These are phyloP conservation scores for Colletotrichum simmondsii DNA, from an alignment of 2,329 filamentous ascomycete species.

Conservation along the genomic window DNA sequence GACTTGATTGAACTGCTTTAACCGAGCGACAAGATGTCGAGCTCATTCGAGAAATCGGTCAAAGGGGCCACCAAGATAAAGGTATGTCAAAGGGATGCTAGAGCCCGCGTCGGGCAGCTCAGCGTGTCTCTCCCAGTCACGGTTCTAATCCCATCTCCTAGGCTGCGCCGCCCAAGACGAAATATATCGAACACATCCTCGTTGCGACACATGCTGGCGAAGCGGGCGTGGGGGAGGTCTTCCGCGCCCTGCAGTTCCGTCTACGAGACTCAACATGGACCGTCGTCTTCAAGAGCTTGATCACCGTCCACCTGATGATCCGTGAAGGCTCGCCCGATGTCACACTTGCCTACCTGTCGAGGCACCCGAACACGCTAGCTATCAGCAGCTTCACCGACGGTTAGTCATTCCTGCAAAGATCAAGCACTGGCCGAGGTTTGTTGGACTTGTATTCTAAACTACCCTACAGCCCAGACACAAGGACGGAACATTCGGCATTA, in stretches of 20 bases:
- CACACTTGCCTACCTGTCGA: slow-evolving; percentile 85
- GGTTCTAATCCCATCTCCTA: slow-evolving; percentile 32
- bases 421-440: neutral
- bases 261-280: slow-evolving; percentile 98
- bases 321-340: slow-evolving; percentile 91
- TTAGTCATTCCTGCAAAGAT: slow-evolving; percentile 55
- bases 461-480: slow-evolving; percentile 82
- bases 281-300: slow-evolving; percentile 97
- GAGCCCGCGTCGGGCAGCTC: neutral
- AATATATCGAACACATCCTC: slow-evolving; percentile 98
- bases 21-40: slow-evolving; percentile 68
- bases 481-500: slow-evolving; percentile 95
- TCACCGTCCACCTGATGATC: slow-evolving; percentile 97
- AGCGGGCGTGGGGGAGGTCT: slow-evolving; percentile 94
- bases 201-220: slow-evolving; percentile 95
- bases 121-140: slow-evolving; percentile 18
- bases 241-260: slow-evolving; percentile 88
- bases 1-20: neutral
- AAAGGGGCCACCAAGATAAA: slow-evolving; percentile 99
- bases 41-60: slow-evolving; percentile 98
- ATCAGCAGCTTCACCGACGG: slow-evolving; percentile 94
- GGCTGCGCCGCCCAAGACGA: slow-evolving; percentile 90
- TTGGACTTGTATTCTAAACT: slow-evolving; percentile 2
- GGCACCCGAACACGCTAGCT: slow-evolving; percentile 84
- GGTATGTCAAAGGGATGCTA: slow-evolving; percentile 56